These are phyloP conservation scores for Cordia subcordata DNA, from an alignment of 257 asterid genomes.

Conservation along the genomic window DNA sequence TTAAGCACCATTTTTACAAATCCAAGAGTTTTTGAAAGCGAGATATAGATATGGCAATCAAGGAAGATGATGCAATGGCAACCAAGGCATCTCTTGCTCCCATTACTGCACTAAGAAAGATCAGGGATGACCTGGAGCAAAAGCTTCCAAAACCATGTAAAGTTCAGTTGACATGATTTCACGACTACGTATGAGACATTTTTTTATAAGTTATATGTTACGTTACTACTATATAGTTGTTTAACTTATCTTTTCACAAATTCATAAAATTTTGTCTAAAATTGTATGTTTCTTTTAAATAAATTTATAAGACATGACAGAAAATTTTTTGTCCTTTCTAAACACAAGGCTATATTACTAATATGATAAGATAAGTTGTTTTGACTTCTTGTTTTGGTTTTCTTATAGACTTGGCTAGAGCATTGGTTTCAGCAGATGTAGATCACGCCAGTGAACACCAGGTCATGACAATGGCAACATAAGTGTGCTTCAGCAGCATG, in stretches of 20 bases:
- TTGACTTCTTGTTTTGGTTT: neutral
- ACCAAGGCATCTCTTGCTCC: constrained; percentile 82
- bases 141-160: constrained; percentile 81
- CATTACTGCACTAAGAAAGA: constrained; percentile 53
- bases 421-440: constrained; percentile 54
- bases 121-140: constrained; percentile 62
- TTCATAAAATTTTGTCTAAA: neutral
- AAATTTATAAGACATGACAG: neutral
- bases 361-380: neutral
- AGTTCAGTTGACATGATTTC: constrained; percentile 6
- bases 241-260: no score
- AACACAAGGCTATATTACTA: no score
- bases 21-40: no score
- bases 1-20: no score
- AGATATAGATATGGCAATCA: constrained; percentile 21
- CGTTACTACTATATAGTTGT: no score
- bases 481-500: constrained; percentile 81
- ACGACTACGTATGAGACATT: no score
- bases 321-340: no score
- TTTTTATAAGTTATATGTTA: no score
- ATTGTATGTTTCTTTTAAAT: neutral
- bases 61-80: constrained; percentile 42
- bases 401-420: constrained; percentile 32
- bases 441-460: constrained; percentile 74
- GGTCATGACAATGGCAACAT: constrained; percentile 50